Evolutionary conservation across 2,329 filamentous ascomycete species (phyloP).

Genomic region (Whalleya microplaca): DNA sequence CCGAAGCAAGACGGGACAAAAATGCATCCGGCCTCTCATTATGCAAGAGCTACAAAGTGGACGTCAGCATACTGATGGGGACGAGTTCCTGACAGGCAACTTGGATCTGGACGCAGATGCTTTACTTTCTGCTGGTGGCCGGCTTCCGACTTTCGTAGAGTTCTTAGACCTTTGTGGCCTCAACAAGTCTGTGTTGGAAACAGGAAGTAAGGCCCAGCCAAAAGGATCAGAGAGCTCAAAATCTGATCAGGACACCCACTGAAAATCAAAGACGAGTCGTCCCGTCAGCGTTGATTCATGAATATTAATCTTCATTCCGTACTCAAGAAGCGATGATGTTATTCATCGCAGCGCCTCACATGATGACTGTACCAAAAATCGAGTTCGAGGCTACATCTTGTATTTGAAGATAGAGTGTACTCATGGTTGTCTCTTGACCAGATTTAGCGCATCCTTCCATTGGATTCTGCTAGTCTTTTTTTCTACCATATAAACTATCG

Average conservation of each 20-base stretch:
- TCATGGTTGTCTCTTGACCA: no score
- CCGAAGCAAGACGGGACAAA: conserved; percentile 21
- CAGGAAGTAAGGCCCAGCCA: no score
- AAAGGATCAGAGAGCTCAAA: no score
- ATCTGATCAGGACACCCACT: not conserved
- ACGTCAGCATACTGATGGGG: not conserved
- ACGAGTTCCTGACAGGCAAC: conserved; percentile 9
- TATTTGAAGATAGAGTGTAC: no score
- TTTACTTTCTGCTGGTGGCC: conserved; percentile 8
- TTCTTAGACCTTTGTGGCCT: conserved; percentile 19
- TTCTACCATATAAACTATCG: no score
- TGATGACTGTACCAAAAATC: no score
- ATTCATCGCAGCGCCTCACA: not conserved
- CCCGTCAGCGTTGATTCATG: not conserved
- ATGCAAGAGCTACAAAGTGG: conserved; percentile 14
- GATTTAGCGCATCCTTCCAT: no score
- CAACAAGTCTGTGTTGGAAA: not conserved
- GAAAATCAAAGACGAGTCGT: not conserved
- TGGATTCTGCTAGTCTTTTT: no score
- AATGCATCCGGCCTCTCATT: conserved; percentile 22
- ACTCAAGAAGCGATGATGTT: not conserved
- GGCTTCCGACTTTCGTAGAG: conserved; percentile 16
- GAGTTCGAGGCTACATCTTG: no score
- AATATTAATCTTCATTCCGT: no score
- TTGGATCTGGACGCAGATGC: conserved; percentile 13